Base-by-base conservation (phyloP, 257 asterid genomes). In the Gynochthodes officinalis region DNA sequence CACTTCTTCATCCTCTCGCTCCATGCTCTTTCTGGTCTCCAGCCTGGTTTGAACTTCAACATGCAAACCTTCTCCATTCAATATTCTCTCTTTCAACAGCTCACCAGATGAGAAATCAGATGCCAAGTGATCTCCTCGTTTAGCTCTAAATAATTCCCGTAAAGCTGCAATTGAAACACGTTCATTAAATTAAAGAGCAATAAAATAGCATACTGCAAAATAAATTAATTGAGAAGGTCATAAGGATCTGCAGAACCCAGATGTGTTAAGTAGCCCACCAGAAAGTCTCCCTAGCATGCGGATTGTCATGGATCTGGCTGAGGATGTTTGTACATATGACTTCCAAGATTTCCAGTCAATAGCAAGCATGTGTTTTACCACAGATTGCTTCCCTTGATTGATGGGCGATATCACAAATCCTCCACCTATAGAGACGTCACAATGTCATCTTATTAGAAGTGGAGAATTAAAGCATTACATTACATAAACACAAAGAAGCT, bases 261-360 rank as follows among this genome's bases (percentile, higher is more conserved):
- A 37, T 28, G 16, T 19, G 58, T 23, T 30, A 54, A 13, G 55
- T 43, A 30, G 14, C 74, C 30, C 32, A 79, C 83, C 83, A 46
- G 83, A 66, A 37, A 79, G 71, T 70, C 81, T 80, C 74, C 76
- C 84, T 0, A 80, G 81, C 89, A 93, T 81, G 67, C 82, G 86
- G 73, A 89, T 88, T 44, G 98, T 93, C 74, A 93, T 74, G 33
- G 96, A 80, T 83, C 90, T 81, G n/a, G 94, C 82, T 50, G 91
- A 75, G 16, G 89, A 81, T 78, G 88, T 86, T 67, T 75, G 70
- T 55, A 90, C 52, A 73, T 88, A 88, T 65, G 92, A 85, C 78
- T 84, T 90, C 95, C 93, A 93, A 70, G 82, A 89, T 84, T 77
- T 86, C 98, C 98, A 93, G 85, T 91, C 96, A 72, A 89, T 84